phyloP scores from a whole-genome alignment of 495 filamentous ascomycete genomes.

The Trichoderma erinaceum region DNA sequence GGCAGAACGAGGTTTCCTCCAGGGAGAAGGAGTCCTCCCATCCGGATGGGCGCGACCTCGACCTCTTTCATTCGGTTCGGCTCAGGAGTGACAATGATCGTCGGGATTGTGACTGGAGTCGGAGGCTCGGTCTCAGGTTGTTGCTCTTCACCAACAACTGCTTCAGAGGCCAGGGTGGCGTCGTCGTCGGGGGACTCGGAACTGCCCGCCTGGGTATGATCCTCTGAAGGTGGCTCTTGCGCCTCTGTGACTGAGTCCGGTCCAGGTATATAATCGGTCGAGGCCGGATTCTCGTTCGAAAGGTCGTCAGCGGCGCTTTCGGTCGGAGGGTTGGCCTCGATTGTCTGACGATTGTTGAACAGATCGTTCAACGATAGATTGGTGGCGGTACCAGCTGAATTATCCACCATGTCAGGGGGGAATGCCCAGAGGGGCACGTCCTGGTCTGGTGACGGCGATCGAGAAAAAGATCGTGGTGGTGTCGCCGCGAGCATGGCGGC shows the following conservation, averaged over 20 bases:
- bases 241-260: constrained; percentile 6
- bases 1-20: neutral
- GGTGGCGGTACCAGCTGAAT: neutral
- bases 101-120: neutral
- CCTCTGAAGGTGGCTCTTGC: constrained; percentile 8
- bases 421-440: constrained; percentile 4
- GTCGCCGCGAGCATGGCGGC: neutral
- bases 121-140: neutral
- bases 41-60: constrained; percentile 8
- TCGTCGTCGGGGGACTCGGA: constrained; percentile 5
- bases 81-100: constrained; percentile 1
- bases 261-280: neutral
- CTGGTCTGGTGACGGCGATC: neutral
- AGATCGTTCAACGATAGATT: neutral
- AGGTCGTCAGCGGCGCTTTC: constrained; percentile 8
- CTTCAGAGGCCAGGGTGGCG: constrained; percentile 1
- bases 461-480: neutral
- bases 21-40: neutral
- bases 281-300: neutral
- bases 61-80: neutral
- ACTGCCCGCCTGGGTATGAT: neutral
- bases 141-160: constrained; percentile 5
- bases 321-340: constrained; percentile 1
- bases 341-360: neutral
- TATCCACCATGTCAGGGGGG: constrained; percentile 1